A percentile compares a stretch with the other conserved stretches of the same genome.
Conservation (phyloP, 2,329 filamentous ascomycete genomes). For the Fusarium nematophilum region DNA sequence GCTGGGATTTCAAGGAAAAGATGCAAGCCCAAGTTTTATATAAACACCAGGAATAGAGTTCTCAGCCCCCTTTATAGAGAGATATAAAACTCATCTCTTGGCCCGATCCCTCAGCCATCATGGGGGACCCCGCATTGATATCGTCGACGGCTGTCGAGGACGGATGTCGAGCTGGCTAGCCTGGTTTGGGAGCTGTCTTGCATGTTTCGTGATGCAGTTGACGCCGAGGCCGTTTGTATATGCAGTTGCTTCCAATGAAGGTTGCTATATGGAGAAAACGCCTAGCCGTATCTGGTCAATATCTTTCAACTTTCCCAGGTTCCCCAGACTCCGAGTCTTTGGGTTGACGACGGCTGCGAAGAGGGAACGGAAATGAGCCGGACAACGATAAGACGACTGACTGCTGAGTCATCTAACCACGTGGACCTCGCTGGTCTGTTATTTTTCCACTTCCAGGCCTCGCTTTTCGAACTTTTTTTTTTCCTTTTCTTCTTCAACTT, state of each 20-base stretch:
- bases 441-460: constrained; percentile 14
- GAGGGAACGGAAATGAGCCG: too few relatives aligned
- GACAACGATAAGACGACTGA: neutral
- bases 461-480: constrained; percentile 15
- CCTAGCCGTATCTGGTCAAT: constrained; percentile 1
- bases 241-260: neutral
- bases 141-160: neutral
- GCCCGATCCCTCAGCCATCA: neutral
- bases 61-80: neutral
- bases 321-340: neutral
- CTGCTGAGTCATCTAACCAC: constrained; percentile 39
- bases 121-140: neutral
- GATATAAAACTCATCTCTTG: too few relatives aligned
- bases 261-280: neutral
- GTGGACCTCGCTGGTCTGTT: constrained; percentile 32
- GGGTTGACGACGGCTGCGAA: neutral
- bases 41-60: neutral
- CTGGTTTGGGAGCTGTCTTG: constrained; percentile 2
- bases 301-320: constrained; percentile 1
- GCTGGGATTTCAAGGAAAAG: neutral
- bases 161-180: neutral
- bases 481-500: constrained; percentile 54
- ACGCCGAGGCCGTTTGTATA: neutral
- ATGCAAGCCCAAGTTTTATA: neutral
- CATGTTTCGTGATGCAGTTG: neutral